Evolutionary conservation across 208 protist genomes (phyloP).

Genomic region (Trichomonas tenax): DNA sequence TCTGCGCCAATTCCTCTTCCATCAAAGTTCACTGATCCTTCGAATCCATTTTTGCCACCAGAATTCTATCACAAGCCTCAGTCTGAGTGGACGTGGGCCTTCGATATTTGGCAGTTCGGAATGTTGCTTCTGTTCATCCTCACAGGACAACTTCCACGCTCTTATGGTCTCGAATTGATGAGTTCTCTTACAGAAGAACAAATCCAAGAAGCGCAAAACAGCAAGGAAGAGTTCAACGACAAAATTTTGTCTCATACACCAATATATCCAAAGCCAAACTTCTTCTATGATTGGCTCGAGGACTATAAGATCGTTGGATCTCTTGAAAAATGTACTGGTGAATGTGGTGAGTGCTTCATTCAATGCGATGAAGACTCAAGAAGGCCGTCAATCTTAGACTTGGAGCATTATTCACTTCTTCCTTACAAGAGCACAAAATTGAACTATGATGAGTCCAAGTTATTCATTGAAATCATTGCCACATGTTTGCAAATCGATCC

Average conservation of each 20-base stretch:
- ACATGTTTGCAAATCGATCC: constrained; percentile 2
- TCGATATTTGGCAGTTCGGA: background rate
- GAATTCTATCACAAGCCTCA: background rate
- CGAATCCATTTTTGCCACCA: background rate
- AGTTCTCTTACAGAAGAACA: background rate
- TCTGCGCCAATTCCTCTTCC: background rate
- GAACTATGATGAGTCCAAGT: background rate
- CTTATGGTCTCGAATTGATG: background rate
- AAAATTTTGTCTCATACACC: background rate
- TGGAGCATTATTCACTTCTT: background rate
- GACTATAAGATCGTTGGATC: background rate
- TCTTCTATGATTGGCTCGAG: constrained; percentile 11
- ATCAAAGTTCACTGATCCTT: background rate
- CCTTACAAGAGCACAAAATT: background rate
- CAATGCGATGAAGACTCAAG: background rate
- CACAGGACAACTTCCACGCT: background rate
- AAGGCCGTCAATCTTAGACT: background rate
- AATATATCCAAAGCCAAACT: background rate
- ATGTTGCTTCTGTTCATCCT: background rate
- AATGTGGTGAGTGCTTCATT: background rate
- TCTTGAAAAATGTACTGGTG: background rate
- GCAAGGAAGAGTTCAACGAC: background rate
- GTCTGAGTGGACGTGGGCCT: background rate
- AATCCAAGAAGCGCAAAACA: background rate
- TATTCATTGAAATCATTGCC: background rate